Evolutionary conservation across 306 rosid species (phyloP).

Genomic region (Castanea sativa): DNA sequence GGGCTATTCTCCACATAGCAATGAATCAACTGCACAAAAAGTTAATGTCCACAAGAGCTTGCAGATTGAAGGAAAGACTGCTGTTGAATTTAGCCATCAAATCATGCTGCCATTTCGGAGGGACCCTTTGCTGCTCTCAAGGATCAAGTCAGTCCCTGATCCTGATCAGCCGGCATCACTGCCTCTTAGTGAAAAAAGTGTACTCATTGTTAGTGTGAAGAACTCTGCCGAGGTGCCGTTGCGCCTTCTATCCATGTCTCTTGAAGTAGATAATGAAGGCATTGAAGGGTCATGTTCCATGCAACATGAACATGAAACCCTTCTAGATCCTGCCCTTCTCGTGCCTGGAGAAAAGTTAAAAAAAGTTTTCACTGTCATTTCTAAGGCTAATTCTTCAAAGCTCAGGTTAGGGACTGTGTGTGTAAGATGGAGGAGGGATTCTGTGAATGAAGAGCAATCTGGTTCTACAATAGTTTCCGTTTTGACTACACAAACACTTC

Average conservation of each 20-base stretch:
- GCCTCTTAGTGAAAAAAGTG: slow-evolving; percentile 60
- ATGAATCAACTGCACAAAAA: slow-evolving; percentile 54
- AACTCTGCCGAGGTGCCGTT: slow-evolving; percentile 73
- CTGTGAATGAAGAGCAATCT: slow-evolving; percentile 45
- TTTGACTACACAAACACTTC: slow-evolving; percentile 59
- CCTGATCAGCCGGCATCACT: slow-evolving; percentile 53
- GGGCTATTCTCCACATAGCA: slow-evolving; percentile 56
- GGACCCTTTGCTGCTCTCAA: slow-evolving; percentile 75
- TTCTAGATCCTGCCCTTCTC: slow-evolving; percentile 46
- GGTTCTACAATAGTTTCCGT: slow-evolving; percentile 44
- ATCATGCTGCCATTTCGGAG: slow-evolving; percentile 73
- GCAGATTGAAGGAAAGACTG: slow-evolving; percentile 85
- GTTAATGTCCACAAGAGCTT: slow-evolving; percentile 86
- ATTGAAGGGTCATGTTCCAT: slow-evolving; percentile 51
- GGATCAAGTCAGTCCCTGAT: slow-evolving; percentile 53
- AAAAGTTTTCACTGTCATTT: slow-evolving; percentile 68
- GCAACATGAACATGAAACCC: slow-evolving; percentile 48
- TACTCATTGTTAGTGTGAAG: slow-evolving; percentile 64
- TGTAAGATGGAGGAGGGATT: slow-evolving; percentile 78
- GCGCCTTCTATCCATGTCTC: slow-evolving; percentile 55
- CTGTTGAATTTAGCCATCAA: slow-evolving; percentile 62
- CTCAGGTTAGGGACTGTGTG: slow-evolving; percentile 63
- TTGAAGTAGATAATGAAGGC: slow-evolving; percentile 55
- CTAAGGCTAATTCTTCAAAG: slow-evolving; percentile 49
- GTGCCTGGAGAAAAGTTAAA: slow-evolving; percentile 88